Evolutionary conservation across 495 filamentous ascomycete species (phyloP).

Genomic region (Apodospora peruviana): DNA sequence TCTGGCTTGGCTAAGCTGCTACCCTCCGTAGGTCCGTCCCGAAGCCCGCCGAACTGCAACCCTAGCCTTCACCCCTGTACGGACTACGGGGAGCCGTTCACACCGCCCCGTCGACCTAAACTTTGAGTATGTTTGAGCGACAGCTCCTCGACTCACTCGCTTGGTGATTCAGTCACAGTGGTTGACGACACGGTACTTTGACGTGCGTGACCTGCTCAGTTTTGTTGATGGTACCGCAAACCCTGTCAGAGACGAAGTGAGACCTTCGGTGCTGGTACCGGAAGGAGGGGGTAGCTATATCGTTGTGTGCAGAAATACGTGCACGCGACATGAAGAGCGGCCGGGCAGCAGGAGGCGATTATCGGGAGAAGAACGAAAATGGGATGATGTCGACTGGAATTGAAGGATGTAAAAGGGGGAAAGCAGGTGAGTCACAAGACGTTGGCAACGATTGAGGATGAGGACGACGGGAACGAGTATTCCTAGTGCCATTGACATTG

Average conservation of each 20-base stretch:
- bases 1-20: neutral
- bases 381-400: conserved; percentile 6
- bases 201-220: conserved; percentile 2
- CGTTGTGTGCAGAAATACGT: conserved; percentile 7
- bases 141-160: neutral
- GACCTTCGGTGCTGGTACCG: neutral
- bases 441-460: neutral
- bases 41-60: neutral
- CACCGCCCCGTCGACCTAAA: conserved; percentile 1
- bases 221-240: conserved; percentile 6
- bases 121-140: conserved; percentile 3
- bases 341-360: conserved; percentile 1
- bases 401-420: neutral
- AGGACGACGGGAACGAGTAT: conserved; percentile 1
- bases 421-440: conserved; percentile 2
- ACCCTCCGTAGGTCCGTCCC: neutral
- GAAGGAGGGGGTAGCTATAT: conserved; percentile 2
- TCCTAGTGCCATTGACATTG: no score
- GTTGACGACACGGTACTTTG: conserved; percentile 4
- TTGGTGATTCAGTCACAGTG: neutral
- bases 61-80: neutral
- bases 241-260: neutral
- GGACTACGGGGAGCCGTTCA: neutral
- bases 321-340: conserved; percentile 4
- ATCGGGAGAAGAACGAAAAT: conserved; percentile 4